Evolutionary conservation across 2,329 filamentous ascomycete species (phyloP).

Genomic region (Chaetomium sp.): DNA sequence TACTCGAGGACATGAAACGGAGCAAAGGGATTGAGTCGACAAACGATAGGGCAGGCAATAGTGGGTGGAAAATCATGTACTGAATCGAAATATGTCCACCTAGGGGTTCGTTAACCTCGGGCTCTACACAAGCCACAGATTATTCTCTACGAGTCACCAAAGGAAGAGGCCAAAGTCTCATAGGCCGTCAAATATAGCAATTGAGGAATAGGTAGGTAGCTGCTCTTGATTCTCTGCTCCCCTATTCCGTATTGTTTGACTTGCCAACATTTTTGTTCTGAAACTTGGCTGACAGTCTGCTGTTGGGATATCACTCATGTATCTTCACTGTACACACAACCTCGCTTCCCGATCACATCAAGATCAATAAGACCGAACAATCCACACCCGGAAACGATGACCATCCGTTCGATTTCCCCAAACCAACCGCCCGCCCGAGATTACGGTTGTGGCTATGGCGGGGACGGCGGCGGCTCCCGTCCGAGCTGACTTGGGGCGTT

Average conservation of each 20-base stretch:
- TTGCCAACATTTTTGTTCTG: too few species aligned
- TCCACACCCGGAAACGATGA: neutral
- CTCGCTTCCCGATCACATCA: neutral
- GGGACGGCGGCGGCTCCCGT: neutral
- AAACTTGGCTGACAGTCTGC: too few species aligned
- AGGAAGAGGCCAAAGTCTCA: too few species aligned
- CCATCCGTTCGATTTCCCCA: neutral
- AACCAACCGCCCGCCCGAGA: neutral
- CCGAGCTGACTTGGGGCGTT: neutral
- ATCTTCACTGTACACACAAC: neutral
- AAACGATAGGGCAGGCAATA: neutral
- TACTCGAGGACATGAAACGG: neutral
- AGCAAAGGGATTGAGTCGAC: neutral
- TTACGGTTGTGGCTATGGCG: neutral
- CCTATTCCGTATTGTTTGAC: too few species aligned
- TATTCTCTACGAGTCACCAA: too few species aligned
- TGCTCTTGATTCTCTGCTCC: too few species aligned
- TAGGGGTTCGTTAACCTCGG: too few species aligned
- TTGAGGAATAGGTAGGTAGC: too few species aligned
- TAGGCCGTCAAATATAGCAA: too few species aligned
- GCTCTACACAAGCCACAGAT: too few species aligned
- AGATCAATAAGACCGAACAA: neutral
- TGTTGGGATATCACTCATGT: too few species aligned
- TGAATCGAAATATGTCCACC: neutral
- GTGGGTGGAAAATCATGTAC: neutral